Conservation (phyloP, 495 filamentous ascomycete genomes). For the Rhizodiscina lignyota region DNA sequence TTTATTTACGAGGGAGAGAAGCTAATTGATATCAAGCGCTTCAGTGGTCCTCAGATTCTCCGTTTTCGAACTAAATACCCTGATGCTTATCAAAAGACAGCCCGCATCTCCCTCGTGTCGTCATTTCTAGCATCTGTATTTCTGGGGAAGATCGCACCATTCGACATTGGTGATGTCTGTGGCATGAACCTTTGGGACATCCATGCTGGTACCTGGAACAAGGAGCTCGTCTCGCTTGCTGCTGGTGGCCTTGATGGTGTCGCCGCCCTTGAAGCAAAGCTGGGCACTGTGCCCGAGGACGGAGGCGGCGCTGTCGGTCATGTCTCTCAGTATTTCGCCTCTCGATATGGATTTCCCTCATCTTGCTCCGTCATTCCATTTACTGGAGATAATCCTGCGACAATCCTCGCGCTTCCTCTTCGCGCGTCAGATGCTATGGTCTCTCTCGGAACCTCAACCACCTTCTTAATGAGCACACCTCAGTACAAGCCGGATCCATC, state of each 20-base stretch:
- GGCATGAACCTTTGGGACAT: slow-evolving; percentile 98
- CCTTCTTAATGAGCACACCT: slow-evolving; percentile 90
- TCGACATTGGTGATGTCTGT: slow-evolving; percentile 89
- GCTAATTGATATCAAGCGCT: slow-evolving; percentile 41
- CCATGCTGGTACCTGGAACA: slow-evolving; percentile 50
- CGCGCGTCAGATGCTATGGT: slow-evolving; percentile 82
- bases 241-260: slow-evolving; percentile 49
- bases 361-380: slow-evolving; percentile 67
- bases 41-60: slow-evolving; percentile 94
- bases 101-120: slow-evolving; percentile 81
- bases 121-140: slow-evolving; percentile 90
- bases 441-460: slow-evolving; percentile 85
- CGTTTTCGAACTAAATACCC: slow-evolving; percentile 68
- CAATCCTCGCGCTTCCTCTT: slow-evolving; percentile 79
- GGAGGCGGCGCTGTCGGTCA: slow-evolving; percentile 63
- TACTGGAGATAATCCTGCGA: slow-evolving; percentile 92
- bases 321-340: slow-evolving; percentile 58
- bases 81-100: slow-evolving; percentile 60
- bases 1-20: background rate
- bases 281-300: slow-evolving; percentile 64
- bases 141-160: slow-evolving; percentile 66
- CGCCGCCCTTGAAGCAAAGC: slow-evolving; percentile 54
- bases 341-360: slow-evolving; percentile 58
- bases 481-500: slow-evolving; percentile 74
- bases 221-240: slow-evolving; percentile 57